A percentile compares a stretch with the other conserved stretches of the same genome.
These are phyloP conservation scores for Phytophthora ramorum DNA, from an alignment of 352 stramenopile genomes.

Conservation along the genomic window DNA sequence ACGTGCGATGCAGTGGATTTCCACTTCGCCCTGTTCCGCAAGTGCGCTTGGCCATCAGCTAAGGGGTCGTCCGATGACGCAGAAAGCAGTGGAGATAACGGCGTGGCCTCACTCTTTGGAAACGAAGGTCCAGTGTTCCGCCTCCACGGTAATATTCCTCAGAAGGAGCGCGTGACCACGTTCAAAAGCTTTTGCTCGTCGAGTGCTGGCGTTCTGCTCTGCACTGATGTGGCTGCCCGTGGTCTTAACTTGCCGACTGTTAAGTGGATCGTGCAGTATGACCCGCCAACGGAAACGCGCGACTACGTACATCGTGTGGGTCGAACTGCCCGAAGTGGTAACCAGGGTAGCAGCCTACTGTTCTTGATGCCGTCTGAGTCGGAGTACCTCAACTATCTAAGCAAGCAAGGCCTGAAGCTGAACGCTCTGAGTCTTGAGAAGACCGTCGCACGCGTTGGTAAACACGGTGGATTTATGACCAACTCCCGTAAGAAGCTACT, in stretches of 20 bases:
- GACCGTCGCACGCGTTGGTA: conserved; percentile 71
- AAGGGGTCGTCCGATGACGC: conserved; percentile 85
- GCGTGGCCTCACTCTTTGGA: conserved; percentile 68
- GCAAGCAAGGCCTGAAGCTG: conserved; percentile 80
- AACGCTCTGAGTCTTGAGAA: conserved; percentile 90
- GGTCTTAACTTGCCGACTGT: conserved; percentile 98
- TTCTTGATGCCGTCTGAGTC: conserved; percentile 98
- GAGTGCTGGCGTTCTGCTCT: conserved; percentile 94
- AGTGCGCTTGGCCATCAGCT: conserved; percentile 70
- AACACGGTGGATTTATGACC: conserved; percentile 62
- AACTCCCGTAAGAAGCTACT: conserved; percentile 82
- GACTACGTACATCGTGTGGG: conserved; percentile 99
- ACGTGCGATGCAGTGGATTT: conserved; percentile 98
- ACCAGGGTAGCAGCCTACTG: conserved; percentile 95
- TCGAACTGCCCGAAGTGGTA: conserved; percentile 98
- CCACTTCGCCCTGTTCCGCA: conserved; percentile 92
- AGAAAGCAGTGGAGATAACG: conserved; percentile 73
- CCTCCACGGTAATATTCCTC: conserved; percentile 96
- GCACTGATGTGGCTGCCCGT: conserved; percentile 98
- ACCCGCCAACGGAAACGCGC: conserved; percentile 98
- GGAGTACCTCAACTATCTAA: conserved; percentile 94
- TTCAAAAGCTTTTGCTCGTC: conserved; percentile 95
- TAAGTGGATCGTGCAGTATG: conserved; percentile 98
- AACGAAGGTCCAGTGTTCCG: conserved; percentile 68
- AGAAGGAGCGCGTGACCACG: conserved; percentile 97